Percentiles rank a stretch among this genome's conserved stretches.
Evolutionary conservation across 345 rosid species (phyloP).

Genomic region (Linum trigynum): DNA sequence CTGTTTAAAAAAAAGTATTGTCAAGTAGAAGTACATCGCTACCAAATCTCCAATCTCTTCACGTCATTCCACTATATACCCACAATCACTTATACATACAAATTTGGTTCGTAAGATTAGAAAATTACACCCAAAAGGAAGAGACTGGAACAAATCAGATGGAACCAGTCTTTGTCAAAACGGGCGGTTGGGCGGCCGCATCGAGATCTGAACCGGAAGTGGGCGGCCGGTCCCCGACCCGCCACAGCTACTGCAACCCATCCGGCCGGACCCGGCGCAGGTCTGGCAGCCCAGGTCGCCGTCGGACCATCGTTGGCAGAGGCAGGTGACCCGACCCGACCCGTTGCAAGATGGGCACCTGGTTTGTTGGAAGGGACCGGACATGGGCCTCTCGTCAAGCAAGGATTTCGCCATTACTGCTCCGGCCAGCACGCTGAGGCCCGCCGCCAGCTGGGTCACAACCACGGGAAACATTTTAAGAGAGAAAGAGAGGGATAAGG

Average conservation of each 20-base stretch:
- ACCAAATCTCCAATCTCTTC: too few species aligned
- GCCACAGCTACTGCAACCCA: conserved; percentile 71
- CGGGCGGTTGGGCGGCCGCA: conserved; percentile 38
- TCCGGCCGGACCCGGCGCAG: conserved; percentile 86
- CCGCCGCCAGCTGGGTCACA: conserved; percentile 72
- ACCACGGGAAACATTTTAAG: conserved; percentile 56
- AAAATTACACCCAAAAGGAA: neutral
- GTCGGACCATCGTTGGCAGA: conserved; percentile 88
- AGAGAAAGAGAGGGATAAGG: neutral
- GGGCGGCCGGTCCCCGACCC: conserved; percentile 90
- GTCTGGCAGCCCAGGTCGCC: conserved; percentile 82
- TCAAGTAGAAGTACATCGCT: too few species aligned
- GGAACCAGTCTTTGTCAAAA: neutral
- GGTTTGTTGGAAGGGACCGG: conserved; percentile 40
- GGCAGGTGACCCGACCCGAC: conserved; percentile 65
- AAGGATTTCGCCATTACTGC: conserved; percentile 74
- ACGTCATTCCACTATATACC: too few species aligned
- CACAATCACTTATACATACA: too few species aligned
- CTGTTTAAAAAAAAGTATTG: too few species aligned
- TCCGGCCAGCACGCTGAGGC: conserved; percentile 82
- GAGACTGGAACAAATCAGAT: neutral
- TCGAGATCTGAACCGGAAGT: conserved; percentile 59
- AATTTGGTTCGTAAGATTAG: too few species aligned
- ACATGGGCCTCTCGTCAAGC: conserved; percentile 84
- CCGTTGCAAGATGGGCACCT: conserved; percentile 79